A percentile compares a stretch with the other conserved stretches of the same genome.
These are phyloP conservation scores for Neonectria neomacrospora DNA, from an alignment of 2,329 filamentous ascomycete species.

Conservation along the genomic window DNA sequence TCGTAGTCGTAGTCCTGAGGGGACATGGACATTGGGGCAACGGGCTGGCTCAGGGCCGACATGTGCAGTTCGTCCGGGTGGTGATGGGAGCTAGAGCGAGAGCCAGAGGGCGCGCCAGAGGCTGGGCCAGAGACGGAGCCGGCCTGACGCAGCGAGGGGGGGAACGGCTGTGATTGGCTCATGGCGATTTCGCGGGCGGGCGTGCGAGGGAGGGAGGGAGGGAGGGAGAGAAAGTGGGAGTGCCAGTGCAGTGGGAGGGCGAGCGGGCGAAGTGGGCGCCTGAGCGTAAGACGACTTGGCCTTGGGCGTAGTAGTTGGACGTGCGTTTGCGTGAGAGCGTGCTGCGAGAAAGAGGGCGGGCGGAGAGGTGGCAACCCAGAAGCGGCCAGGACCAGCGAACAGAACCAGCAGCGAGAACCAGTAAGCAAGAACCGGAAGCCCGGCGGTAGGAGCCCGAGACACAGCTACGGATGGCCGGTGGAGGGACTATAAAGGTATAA, in stretches of 20 bases:
- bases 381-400: background rate
- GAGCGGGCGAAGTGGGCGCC: background rate
- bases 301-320: background rate
- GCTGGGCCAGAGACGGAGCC: slow-evolving; percentile 38
- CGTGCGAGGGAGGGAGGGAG: slow-evolving; percentile 4
- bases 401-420: background rate
- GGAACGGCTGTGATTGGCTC: slow-evolving; percentile 56
- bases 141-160: slow-evolving; percentile 45
- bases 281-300: background rate
- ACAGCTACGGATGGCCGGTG: background rate
- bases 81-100: slow-evolving; percentile 41
- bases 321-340: background rate
- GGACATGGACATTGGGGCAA: slow-evolving; percentile 50
- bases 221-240: background rate
- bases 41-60: slow-evolving; percentile 55
- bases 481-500: background rate
- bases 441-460: background rate
- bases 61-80: slow-evolving; percentile 66
- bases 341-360: background rate
- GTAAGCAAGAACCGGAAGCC: background rate
- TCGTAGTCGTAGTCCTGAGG: slow-evolving; percentile 60
- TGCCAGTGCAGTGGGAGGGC: background rate
- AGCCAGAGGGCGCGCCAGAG: slow-evolving; percentile 31
- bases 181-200: slow-evolving; percentile 42
- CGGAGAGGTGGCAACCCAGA: background rate